Conservation (phyloP, 2,329 filamentous ascomycete species). For the Paraconiothyrium sp. region DNA sequence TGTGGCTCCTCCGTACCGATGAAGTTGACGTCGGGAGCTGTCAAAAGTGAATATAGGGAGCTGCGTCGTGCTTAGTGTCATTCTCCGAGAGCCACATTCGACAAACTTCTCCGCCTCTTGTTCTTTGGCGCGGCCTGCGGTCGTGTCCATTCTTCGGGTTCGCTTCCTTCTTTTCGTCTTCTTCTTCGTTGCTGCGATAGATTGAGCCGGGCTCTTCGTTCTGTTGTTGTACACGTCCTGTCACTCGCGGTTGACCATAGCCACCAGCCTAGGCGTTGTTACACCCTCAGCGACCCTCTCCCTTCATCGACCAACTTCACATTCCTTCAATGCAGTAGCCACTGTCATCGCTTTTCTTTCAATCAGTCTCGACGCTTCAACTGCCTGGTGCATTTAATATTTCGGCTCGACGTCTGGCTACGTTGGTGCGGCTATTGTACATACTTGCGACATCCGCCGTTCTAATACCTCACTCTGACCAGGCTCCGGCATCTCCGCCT, state of each 20-base stretch:
- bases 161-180: slow-evolving; percentile 24
- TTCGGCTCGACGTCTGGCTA: slow-evolving; percentile 42
- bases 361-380: slow-evolving; percentile 19
- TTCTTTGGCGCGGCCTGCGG: slow-evolving; percentile 33
- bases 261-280: neutral
- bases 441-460: slow-evolving; percentile 12
- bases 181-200: slow-evolving; percentile 24
- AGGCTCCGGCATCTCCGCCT: slow-evolving; percentile 17
- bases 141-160: slow-evolving; percentile 30
- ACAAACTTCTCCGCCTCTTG: slow-evolving; percentile 26
- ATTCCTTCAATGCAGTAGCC: slow-evolving; percentile 44
- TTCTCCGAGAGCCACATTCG: slow-evolving; percentile 32
- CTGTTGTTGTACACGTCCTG: slow-evolving; percentile 26
- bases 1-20: slow-evolving; percentile 35
- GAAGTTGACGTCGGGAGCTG: slow-evolving; percentile 34
- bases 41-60: slow-evolving; percentile 45
- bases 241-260: slow-evolving; percentile 7
- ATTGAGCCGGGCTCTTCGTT: slow-evolving; percentile 47
- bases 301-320: slow-evolving; percentile 22
- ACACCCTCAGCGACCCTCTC: neutral
- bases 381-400: slow-evolving; percentile 38
- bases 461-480: slow-evolving; percentile 15
- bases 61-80: slow-evolving; percentile 34
- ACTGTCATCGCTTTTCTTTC: slow-evolving; percentile 30
- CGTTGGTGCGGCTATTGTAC: slow-evolving; percentile 29